These are phyloP conservation scores for Pinus taeda DNA, from an alignment of 75 land plant species.

Conservation along the genomic window DNA sequence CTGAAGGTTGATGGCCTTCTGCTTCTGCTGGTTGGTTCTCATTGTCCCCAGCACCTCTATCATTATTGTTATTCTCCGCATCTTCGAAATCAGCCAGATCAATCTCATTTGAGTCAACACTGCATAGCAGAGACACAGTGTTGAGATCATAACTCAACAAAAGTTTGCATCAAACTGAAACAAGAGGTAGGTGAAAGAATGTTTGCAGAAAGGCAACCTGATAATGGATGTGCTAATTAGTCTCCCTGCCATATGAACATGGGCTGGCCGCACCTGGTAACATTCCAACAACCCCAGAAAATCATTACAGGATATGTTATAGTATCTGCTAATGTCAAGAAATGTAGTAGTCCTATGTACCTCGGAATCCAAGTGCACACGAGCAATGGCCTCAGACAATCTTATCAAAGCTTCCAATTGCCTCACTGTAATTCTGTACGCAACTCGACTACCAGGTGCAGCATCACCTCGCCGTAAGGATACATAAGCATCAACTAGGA, in stretches of 20 bases:
- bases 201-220: conserved; percentile 34
- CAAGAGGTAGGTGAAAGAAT: not conserved
- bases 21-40: conserved; percentile 19
- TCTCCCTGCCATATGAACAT: conserved; percentile 81
- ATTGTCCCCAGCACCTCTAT: conserved; percentile 19
- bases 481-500: conserved; percentile 93
- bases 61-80: conserved; percentile 29
- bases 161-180: not conserved
- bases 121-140: conserved; percentile 25
- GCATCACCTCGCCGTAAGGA: conserved; percentile 87
- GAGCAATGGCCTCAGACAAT: conserved; percentile 94
- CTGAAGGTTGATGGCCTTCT: not conserved
- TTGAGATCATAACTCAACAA: not conserved
- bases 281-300: conserved; percentile 1
- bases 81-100: conserved; percentile 86
- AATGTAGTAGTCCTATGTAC: conserved; percentile 16
- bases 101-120: conserved; percentile 95
- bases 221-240: conserved; percentile 95
- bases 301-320: not conserved
- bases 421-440: conserved; percentile 94
- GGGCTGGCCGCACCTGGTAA: conserved; percentile 71
- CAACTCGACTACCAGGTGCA: conserved; percentile 91
- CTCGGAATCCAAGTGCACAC: conserved; percentile 65
- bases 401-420: conserved; percentile 95
- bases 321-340: not conserved